Percentiles rank a stretch among this genome's conserved stretches.
phyloP scores from a whole-genome alignment of 805 yeast genomes.

The Wickerhamomyces silvicola region DNA sequence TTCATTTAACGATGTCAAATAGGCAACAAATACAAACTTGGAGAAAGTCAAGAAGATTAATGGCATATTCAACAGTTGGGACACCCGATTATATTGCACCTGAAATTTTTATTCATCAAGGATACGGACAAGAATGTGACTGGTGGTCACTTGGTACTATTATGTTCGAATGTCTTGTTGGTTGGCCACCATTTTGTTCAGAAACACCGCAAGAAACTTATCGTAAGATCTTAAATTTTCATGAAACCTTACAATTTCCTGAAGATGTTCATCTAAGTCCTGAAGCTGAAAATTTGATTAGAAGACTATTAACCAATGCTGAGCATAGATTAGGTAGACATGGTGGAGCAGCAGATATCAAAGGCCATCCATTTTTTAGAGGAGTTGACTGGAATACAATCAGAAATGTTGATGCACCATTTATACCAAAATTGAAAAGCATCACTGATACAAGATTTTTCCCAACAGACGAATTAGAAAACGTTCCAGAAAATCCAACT shows the following conservation, averaged over 20 bases:
- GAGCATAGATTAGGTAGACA: constrained; percentile 68
- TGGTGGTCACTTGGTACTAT: constrained; percentile 99
- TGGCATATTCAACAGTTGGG: constrained; percentile 97
- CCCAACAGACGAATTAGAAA: constrained; percentile 95
- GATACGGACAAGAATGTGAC: constrained; percentile 93
- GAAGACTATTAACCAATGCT: constrained; percentile 86
- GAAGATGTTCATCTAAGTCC: constrained; percentile 86
- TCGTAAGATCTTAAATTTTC: constrained; percentile 87
- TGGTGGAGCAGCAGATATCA: constrained; percentile 58
- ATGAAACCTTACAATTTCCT: constrained; percentile 76
- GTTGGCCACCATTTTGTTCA: constrained; percentile 97
- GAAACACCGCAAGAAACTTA: constrained; percentile 92
- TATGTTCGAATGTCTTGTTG: constrained; percentile 91
- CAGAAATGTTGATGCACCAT: constrained; percentile 79
- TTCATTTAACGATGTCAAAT: constrained; percentile 90
- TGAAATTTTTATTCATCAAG: constrained; percentile 82
- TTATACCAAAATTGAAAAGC: constrained; percentile 86
- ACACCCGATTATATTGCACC: constrained; percentile 99
- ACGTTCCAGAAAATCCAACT: constrained; percentile 87
- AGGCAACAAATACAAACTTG: constrained; percentile 77
- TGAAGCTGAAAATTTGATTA: constrained; percentile 80
- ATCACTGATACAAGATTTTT: constrained; percentile 95
- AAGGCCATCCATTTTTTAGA: constrained; percentile 68
- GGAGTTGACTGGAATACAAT: constrained; percentile 80
- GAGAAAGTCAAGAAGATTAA: constrained; percentile 69